Percentiles rank a stretch among this genome's conserved stretches.
These are phyloP conservation scores for Trypanosomatidae sp. DNA, from an alignment of 208 protist genomes.

Conservation along the genomic window DNA sequence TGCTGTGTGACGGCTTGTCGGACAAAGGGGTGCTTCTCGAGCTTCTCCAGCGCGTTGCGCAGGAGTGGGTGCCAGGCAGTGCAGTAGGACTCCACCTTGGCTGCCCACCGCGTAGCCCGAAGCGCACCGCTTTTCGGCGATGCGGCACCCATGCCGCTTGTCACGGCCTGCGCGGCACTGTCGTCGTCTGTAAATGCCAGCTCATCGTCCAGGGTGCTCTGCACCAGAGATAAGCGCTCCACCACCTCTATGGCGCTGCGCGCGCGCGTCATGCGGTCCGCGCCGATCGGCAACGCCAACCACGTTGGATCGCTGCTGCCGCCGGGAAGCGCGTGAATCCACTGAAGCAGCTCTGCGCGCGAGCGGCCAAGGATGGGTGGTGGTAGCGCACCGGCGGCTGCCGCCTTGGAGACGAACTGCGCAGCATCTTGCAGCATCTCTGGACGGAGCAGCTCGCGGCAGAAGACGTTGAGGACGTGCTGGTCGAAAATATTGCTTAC, in stretches of 20 bases:
- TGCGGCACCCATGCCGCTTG: background rate
- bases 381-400: constrained; percentile 13
- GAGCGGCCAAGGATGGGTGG: constrained; percentile 29
- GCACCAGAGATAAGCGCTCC: constrained; percentile 67
- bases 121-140: constrained; percentile 4
- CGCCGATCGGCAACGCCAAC: constrained; percentile 94
- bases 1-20: constrained; percentile 26
- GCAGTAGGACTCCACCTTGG: constrained; percentile 53
- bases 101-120: constrained; percentile 43
- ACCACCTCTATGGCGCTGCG: constrained; percentile 60
- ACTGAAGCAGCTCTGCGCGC: constrained; percentile 76
- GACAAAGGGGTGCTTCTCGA: constrained; percentile 40
- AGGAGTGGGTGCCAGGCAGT: constrained; percentile 34
- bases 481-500: constrained; percentile 98
- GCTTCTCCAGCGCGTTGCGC: constrained; percentile 10
- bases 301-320: constrained; percentile 78
- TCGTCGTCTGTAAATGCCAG: constrained; percentile 12
- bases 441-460: constrained; percentile 79
- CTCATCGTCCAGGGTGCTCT: constrained; percentile 61
- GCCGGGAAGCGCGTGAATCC: constrained; percentile 87
- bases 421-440: constrained; percentile 28
- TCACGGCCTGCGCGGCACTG: background rate
- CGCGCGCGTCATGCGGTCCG: constrained; percentile 77
- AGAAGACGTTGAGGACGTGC: constrained; percentile 92
- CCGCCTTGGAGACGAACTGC: constrained; percentile 24